phyloP scores from a whole-genome alignment of 2,329 filamentous ascomycete species.

The Clonostachys byssicola region DNA sequence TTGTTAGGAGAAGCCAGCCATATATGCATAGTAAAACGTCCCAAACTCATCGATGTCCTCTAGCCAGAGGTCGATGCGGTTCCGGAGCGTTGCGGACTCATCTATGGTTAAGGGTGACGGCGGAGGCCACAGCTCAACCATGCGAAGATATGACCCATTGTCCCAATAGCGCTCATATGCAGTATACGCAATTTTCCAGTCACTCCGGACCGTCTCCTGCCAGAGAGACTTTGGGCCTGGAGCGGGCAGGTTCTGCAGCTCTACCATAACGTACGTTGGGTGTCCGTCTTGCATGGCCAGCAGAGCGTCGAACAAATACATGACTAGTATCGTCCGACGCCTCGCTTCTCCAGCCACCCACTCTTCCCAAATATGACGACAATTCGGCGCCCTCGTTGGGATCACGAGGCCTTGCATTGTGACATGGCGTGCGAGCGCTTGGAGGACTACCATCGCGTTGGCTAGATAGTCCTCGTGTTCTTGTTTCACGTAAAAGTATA shows the following conservation, averaged over 20 bases:
- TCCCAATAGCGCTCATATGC: slow-evolving; percentile 33
- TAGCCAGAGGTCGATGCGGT: slow-evolving; percentile 43
- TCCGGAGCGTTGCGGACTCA: slow-evolving; percentile 17
- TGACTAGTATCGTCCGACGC: slow-evolving; percentile 41
- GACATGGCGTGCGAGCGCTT: slow-evolving; percentile 40
- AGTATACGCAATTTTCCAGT: slow-evolving; percentile 40
- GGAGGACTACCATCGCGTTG: slow-evolving; percentile 41
- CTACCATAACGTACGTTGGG: slow-evolving; percentile 41
- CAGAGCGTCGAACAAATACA: slow-evolving; percentile 50
- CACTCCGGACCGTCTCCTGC: slow-evolving; percentile 24
- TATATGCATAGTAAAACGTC: slow-evolving; percentile 45
- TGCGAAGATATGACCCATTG: slow-evolving; percentile 27
- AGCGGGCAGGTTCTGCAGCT: slow-evolving; percentile 37
- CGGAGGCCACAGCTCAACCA: slow-evolving; percentile 47
- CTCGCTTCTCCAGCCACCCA: slow-evolving; percentile 52
- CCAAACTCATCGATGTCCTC: slow-evolving; percentile 47
- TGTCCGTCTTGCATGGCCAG: slow-evolving; percentile 35
- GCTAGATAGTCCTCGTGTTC: slow-evolving; percentile 20
- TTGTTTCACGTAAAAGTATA: slow-evolving; percentile 30
- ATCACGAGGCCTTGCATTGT: slow-evolving; percentile 28
- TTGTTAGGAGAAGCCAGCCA: slow-evolving; percentile 36
- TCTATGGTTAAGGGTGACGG: slow-evolving; percentile 15
- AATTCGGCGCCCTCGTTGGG: slow-evolving; percentile 23
- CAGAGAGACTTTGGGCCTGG: slow-evolving; percentile 36
- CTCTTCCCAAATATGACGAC: slow-evolving; percentile 33